phyloP scores from a whole-genome alignment of 768 basidiomycete genomes.

The Leucocoprinus birnbaumii region DNA sequence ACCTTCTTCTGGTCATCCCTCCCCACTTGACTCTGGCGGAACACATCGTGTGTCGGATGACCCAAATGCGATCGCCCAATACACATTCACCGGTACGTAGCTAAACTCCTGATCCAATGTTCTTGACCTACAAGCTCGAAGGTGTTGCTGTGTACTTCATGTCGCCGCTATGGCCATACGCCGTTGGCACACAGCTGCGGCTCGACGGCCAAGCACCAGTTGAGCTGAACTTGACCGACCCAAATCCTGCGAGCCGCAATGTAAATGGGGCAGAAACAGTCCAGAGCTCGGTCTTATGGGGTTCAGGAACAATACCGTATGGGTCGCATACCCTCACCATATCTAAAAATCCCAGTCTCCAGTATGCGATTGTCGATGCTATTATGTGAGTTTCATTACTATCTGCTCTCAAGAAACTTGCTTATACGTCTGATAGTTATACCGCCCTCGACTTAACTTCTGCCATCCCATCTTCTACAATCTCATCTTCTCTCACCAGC shows the following conservation, averaged over 20 bases:
- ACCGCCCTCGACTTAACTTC: slow-evolving; percentile 13
- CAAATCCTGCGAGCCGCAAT: slow-evolving; percentile 18
- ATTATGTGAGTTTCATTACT: slow-evolving; percentile 28
- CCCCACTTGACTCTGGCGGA: background rate
- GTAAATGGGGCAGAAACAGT: slow-evolving; percentile 36
- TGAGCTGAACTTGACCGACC: slow-evolving; percentile 29
- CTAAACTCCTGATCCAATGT: too few relatives aligned
- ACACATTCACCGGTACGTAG: slow-evolving; percentile 12
- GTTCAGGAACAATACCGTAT: slow-evolving; percentile 26
- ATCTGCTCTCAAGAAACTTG: background rate
- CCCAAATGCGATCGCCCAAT: background rate
- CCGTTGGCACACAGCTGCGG: slow-evolving; percentile 34
- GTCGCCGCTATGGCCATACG: slow-evolving; percentile 37
- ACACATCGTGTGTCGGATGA: background rate
- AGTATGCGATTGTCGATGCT: slow-evolving; percentile 35
- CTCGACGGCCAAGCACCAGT: slow-evolving; percentile 30
- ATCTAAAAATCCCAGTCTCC: slow-evolving; percentile 30
- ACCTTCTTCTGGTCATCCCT: background rate
- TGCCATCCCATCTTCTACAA: slow-evolving; percentile 13
- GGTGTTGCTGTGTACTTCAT: slow-evolving; percentile 36
- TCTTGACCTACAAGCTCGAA: slow-evolving; percentile 7
- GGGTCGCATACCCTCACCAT: slow-evolving; percentile 34
- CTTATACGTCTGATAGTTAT: slow-evolving; percentile 10
- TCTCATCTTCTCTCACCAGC: slow-evolving; percentile 15
- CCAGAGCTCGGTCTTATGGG: slow-evolving; percentile 34